These are phyloP conservation scores for Vanderwaltozyma polyspora DNA, from an alignment of 805 yeast genomes.

Conservation along the genomic window DNA sequence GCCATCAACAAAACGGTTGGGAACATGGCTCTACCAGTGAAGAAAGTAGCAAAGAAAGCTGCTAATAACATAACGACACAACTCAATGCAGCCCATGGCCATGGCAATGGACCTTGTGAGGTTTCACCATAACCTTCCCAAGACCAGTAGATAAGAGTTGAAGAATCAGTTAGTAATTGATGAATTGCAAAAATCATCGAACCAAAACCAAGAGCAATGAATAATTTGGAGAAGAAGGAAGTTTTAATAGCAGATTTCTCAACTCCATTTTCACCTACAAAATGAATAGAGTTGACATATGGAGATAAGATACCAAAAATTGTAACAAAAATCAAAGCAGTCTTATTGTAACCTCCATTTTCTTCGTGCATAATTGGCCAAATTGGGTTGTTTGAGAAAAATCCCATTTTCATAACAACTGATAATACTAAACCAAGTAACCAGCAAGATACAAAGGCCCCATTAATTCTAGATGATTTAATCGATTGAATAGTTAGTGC, in stretches of 20 bases:
- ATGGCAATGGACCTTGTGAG: slow-evolving; percentile 80
- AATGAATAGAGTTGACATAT: slow-evolving; percentile 17
- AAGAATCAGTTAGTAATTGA: slow-evolving; percentile 71
- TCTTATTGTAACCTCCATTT: slow-evolving; percentile 77
- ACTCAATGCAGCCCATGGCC: slow-evolving; percentile 48
- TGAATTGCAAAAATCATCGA: slow-evolving; percentile 59
- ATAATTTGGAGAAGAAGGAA: slow-evolving; percentile 9
- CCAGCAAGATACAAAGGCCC: slow-evolving; percentile 18
- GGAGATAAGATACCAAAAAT: slow-evolving; percentile 56
- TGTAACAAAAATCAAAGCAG: slow-evolving; percentile 38
- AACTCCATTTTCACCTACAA: slow-evolving; percentile 10
- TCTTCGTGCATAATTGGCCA: slow-evolving; percentile 88
- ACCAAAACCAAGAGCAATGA: slow-evolving; percentile 56
- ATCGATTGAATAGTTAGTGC: slow-evolving; percentile 39
- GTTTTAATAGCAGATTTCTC: slow-evolving; percentile 1
- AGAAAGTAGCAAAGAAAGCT: slow-evolving; percentile 22
- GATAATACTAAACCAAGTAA: slow-evolving; percentile 60
- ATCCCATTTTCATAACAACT: slow-evolving; percentile 61
- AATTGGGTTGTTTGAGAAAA: slow-evolving; percentile 80
- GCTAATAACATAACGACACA: slow-evolving; percentile 53
- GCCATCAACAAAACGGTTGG: slow-evolving; percentile 19
- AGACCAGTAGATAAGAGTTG: slow-evolving; percentile 84
- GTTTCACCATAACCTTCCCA: slow-evolving; percentile 90
- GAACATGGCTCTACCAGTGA: slow-evolving; percentile 14
- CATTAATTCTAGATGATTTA: slow-evolving; percentile 19